Evolutionary conservation across 1,139 yeast genomes (phyloP), one percentile per base, ranked within the genome.

Genomic region (Taphrina sp.): DNA sequence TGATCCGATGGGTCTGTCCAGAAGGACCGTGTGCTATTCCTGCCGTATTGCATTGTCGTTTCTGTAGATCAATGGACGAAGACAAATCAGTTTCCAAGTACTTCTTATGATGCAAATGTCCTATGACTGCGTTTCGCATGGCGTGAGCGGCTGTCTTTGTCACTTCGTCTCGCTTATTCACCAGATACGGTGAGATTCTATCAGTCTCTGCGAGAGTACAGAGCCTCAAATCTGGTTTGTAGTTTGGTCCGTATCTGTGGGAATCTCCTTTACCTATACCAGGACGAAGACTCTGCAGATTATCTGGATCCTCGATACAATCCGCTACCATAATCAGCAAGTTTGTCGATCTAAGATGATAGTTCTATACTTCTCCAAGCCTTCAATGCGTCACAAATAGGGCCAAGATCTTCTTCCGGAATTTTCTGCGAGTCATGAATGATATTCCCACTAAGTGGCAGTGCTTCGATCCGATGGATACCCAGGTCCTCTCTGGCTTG

Each of bases 401-500:
- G 26, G 17, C 22, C 29, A 22, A 7, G 22, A 5, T 28, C 17
- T 41, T 20, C 45, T 17, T 28, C 23, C 14, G 26, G 12, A 22
- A 41, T 22, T 41, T 28, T 41, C 35, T 28, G 35, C 35, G 14
- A 19, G 17, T 41, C 29, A 14, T 5, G 35, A 14, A 41, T 34
- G 5, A 17, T 24, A 4, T 14, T 24, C 12, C 45, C 45, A 2
- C 34, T 14, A 10, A 41, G 26, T 4, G 45, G 45, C 34, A 41
- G 14, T 8, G 22, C 35, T 19, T 26, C 34, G 3, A 41, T 12
- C 16, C 45, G 33, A 28, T 41, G 45, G 35, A 26, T n/a, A n/a
- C 45, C 45, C 10, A 41, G 45, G 23, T 41, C 45, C 22, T 23
- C 45, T 41, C 45, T 4, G n/a, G 45, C 45, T 26, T 28, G 33